Evolutionary conservation across 106 monocot species (phyloP), one percentile per base, ranked within the genome.

Genomic region (Triglochin maritima): DNA sequence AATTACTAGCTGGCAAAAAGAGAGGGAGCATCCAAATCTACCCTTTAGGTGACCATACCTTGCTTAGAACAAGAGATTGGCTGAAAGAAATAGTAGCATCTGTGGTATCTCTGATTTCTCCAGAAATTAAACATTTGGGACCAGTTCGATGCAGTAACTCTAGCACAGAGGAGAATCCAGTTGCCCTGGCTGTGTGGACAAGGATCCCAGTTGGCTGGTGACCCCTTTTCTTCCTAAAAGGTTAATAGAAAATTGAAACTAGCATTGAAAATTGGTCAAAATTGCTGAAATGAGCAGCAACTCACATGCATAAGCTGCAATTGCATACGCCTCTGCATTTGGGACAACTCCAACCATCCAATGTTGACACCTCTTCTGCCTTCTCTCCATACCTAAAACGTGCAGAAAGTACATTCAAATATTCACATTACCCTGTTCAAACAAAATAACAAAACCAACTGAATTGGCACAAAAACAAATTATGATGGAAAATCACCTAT

Each of bases 321-420:
- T 86, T 89, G 68, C 89, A 89, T 29, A 89, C 64, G 2, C 76
- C 89, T 42, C 83, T 76, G 76, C 89, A 89, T 71, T 80, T 89
- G 59, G 89, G 89, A 71, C 89, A 89, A 4, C 13, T 71, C 89
- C 89, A 89, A 11, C 49, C 60, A 12, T 68, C 70, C 43, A 64
- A 3, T 11, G 15, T 45, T 7, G 59, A 64, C 65, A 68, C 78
- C 64, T 83, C 78, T 57, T 85, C 89, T 51, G 76, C 80, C 17
- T 74, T 79, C 75, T 89, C 85, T 47, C 89, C 89, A 59, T 89
- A 89, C 68, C 88, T 89, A n/a, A 1, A 29, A 29, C 29, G 29
- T 29, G 29, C 29, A 29, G 29, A 29, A 29, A 29, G 29, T 29
- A 29, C 29, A 29, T 29, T 29, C 48, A 15, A 17, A 58, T 12